phyloP scores from a whole-genome alignment of 805 yeast species.

The Pichia eremophila region DNA sequence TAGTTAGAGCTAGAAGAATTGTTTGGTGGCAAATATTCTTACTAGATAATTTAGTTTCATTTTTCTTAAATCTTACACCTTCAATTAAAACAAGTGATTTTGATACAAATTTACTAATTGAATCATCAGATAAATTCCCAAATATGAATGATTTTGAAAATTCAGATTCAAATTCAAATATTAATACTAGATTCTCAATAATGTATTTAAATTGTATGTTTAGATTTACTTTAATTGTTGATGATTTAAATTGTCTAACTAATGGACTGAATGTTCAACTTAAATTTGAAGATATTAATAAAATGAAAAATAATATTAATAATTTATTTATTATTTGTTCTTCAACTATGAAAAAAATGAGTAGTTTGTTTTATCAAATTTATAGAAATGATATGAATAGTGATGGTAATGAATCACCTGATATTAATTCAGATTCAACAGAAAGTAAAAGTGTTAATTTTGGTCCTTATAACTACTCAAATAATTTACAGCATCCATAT shows the following conservation, averaged over 20 bases:
- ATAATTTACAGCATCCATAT: no score
- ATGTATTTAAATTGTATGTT: conserved; percentile 17
- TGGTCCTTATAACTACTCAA: neutral
- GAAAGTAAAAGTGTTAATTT: neutral
- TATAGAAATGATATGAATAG: neutral
- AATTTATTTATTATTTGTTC: conserved; percentile 43
- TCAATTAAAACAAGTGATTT: conserved; percentile 17
- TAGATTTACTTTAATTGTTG: conserved; percentile 35
- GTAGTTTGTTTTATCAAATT: conserved; percentile 22
- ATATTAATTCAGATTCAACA: neutral
- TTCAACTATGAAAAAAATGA: conserved; percentile 31
- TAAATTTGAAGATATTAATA: conserved; percentile 31
- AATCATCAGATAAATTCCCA: conserved; percentile 5
- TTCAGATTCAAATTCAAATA: neutral
- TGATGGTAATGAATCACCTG: neutral
- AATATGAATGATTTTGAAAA: neutral
- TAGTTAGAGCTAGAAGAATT: conserved; percentile 43
- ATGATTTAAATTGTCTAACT: conserved; percentile 42
- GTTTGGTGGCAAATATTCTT: conserved; percentile 65
- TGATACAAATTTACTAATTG: conserved; percentile 20
- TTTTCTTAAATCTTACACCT: conserved; percentile 17
- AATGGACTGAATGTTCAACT: conserved; percentile 40
- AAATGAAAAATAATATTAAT: conserved; percentile 38
- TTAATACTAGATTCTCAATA: conserved; percentile 8
- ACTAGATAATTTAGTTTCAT: conserved; percentile 37